phyloP scores from a whole-genome alignment of 2,329 filamentous ascomycete species.

The Fusarium sororula region DNA sequence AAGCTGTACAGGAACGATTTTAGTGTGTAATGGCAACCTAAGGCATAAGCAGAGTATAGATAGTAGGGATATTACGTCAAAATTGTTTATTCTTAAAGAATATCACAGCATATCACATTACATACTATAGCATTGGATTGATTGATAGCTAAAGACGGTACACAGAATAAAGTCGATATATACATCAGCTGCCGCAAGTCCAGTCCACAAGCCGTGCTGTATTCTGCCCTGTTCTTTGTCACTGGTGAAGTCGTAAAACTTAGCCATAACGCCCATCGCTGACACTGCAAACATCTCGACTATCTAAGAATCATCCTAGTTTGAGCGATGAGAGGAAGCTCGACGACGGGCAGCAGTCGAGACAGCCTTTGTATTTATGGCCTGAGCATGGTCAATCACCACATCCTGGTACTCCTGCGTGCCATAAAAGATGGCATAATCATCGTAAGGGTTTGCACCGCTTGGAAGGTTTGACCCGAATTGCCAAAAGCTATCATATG shows the following conservation, averaged over 20 bases:
- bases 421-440: background rate
- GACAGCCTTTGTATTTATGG: background rate
- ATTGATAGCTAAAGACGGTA: accelerated
- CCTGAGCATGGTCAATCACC: background rate
- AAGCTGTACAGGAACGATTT: accelerated
- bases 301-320: background rate
- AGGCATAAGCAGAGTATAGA: too few relatives aligned
- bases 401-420: background rate
- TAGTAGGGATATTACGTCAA: accelerated
- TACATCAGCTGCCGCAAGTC: too few relatives aligned
- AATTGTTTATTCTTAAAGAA: accelerated
- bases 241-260: accelerated
- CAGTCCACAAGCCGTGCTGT: too few relatives aligned
- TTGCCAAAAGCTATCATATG: background rate
- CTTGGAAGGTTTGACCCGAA: background rate
- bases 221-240: accelerated
- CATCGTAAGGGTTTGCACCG: background rate
- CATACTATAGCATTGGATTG: accelerated
- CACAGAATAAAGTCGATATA: accelerated
- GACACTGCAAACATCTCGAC: background rate
- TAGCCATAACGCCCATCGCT: accelerated
- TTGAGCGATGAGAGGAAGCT: accelerated
- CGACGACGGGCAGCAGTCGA: background rate
- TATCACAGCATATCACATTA: too few relatives aligned
- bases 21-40: accelerated